Base-by-base conservation (phyloP, 202 grass and related monocot genomes). In the Panicum virgatum region DNA sequence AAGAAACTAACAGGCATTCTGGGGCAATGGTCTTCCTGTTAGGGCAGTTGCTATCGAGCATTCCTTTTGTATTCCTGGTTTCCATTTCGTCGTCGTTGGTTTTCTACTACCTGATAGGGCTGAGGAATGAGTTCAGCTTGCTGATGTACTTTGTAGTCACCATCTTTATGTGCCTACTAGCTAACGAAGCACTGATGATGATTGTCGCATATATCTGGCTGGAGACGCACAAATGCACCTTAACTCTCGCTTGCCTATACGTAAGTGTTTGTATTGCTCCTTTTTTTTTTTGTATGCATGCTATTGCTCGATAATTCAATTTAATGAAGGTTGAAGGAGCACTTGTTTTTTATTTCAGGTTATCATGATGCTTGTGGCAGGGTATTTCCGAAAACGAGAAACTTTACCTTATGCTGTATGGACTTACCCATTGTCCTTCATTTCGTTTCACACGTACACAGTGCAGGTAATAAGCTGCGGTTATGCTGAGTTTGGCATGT, bases 101-200 rank as follows among this genome's bases (percentile, higher is more conserved):
- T 16, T 94, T 98, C 84, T 98, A 98, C 89, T 98, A 94, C 80
- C 76, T 94, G 26, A 58, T 93, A 43, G 95, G 95, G 30, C 75
- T 98, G 34, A 98, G 90, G 86, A 89, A 88, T 39, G 95, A 98
- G 75, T 98, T 98, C 67, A 90, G 72, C 79, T 84, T 94, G 51
- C 79, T 94, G 50, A 90, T 98, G 88, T 98, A 98, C 76, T 94
- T 98, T 67, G 82, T 93, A 52, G 22, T 88, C 64, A 93, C 88
- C 13, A 77, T 98, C 26, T 98, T 98, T 77, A 86, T 90, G 86
- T 92, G 92, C 72, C 65, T 98, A 39, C 60, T 98, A 76, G 95
- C 90, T 48, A 98, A 98, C 74, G 95, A 98, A 73, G 90, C 86
- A 8, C 72, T 98, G 72, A 91, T 98, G 88, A 94, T 94, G 95